A percentile compares a stretch with the other conserved stretches of the same genome.
phyloP scores from a whole-genome alignment of 768 basidiomycete species.

The Piloderma croceum region DNA sequence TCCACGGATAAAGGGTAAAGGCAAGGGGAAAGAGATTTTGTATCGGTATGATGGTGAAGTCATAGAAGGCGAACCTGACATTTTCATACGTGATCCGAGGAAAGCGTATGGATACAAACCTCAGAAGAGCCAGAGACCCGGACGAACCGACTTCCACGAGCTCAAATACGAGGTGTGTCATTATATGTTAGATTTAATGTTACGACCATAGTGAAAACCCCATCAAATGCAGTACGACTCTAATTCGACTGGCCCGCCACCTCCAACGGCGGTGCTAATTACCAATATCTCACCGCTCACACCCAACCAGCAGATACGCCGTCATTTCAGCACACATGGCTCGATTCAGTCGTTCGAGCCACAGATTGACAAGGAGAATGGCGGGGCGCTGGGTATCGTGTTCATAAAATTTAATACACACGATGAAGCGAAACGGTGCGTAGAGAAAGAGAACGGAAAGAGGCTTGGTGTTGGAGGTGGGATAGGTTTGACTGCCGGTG shows the following conservation, averaged over 20 bases:
- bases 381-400: slow-evolving; percentile 77
- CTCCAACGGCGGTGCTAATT: slow-evolving; percentile 69
- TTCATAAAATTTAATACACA: slow-evolving; percentile 61
- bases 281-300: slow-evolving; percentile 68
- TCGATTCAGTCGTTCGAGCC: slow-evolving; percentile 61
- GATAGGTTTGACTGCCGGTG: slow-evolving; percentile 21
- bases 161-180: slow-evolving; percentile 52
- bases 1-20: slow-evolving; percentile 53
- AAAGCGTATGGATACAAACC: slow-evolving; percentile 33
- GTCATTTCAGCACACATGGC: slow-evolving; percentile 62
- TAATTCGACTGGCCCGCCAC: slow-evolving; percentile 66
- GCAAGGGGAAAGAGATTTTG: slow-evolving; percentile 56
- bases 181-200: slow-evolving; percentile 6
- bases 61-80: slow-evolving; percentile 36
- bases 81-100: slow-evolving; percentile 50
- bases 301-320: slow-evolving; percentile 56
- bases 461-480: slow-evolving; percentile 46
- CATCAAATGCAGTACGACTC: slow-evolving; percentile 56
- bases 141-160: slow-evolving; percentile 37
- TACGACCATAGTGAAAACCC: slow-evolving; percentile 4
- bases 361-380: slow-evolving; percentile 75
- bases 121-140: slow-evolving; percentile 21
- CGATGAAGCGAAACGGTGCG: slow-evolving; percentile 64
- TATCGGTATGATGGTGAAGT: slow-evolving; percentile 52
- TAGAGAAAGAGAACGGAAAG: slow-evolving; percentile 62